Conservation (phyloP, 192 early-diverging fungal genomes). For the Pilaira anomala region DNA sequence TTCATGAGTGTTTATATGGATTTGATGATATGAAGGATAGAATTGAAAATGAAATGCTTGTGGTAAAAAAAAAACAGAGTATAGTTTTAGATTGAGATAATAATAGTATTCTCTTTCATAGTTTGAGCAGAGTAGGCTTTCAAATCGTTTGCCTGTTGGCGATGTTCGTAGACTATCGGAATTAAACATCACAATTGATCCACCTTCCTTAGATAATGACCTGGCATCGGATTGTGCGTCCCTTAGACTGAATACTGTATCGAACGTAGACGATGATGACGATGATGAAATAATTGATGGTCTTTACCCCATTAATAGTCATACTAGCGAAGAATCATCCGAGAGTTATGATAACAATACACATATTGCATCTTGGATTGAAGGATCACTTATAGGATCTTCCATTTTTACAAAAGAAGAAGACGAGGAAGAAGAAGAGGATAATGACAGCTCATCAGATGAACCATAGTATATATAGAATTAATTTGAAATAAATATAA, state of each 20-base stretch:
- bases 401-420: constrained; percentile 16
- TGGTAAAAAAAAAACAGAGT: constrained; percentile 8
- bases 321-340: constrained; percentile 1
- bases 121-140: constrained; percentile 25
- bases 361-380: constrained; percentile 12
- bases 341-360: constrained; percentile 7
- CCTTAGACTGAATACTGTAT: background rate
- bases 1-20: constrained; percentile 37
- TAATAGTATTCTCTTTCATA: constrained; percentile 2
- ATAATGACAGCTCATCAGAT: no score
- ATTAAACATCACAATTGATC: constrained; percentile 32
- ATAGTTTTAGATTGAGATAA: background rate
- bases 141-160: constrained; percentile 5
- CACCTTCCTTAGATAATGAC: constrained; percentile 1
- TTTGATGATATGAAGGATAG: constrained; percentile 37
- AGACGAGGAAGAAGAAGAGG: background rate
- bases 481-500: no score
- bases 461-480: no score
- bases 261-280: background rate
- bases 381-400: background rate
- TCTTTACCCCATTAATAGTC: background rate
- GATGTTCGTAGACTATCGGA: constrained; percentile 29
- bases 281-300: background rate
- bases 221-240: background rate
- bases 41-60: constrained; percentile 25